Base-by-base conservation (phyloP, 805 yeast genomes). In the Saccharomycopsis sp. region DNA sequence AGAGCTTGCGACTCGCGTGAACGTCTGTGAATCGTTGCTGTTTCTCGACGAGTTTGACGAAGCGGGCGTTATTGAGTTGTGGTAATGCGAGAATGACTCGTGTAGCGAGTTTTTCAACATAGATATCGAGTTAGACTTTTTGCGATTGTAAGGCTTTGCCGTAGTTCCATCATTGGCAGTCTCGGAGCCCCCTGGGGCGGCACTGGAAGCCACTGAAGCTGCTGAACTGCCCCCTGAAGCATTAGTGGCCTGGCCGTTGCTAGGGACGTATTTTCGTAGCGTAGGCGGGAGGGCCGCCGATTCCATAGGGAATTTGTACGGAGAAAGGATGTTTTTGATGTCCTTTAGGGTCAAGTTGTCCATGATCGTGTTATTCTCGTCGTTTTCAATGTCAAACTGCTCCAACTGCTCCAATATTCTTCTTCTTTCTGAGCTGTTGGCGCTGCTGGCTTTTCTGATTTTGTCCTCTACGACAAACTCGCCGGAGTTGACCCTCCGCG, bases 31-130 rank as follows among this genome's bases (percentile, higher is more conserved):
- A 20, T 53, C 24, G n/a, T 9, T 53, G 52, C 24, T 34, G 15
- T 50, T 14, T 9, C 51, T 8, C n/a, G 41, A 46, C 15, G 51
- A 29, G 54, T 21, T 23, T 24, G 24, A 40, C 21, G 34, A 18
- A 44, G 44, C 15, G 16, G 54, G 34, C 4, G 48, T n/a, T 4
- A 18, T n/a, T 20, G 55, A 34, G 34, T 53, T 51, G n/a, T 56
- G 50, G 24, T 59, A 53, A 51, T 56, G 57, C 4, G 51, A 1
- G n/a, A 57, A 18, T 34, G 56, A 53, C 48, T 56, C 60, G 21
- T 59, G 62, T 14, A 59, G 15, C 4, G 60, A 37, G 47, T 56
- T 56, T 24, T 56, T 56, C 20, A 59, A 14, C 9, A 59, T 37
- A 5, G 60, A 53, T 9, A 59, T 56, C 5, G 59, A 56, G 20